phyloP scores from a whole-genome alignment of 2,329 filamentous ascomycete species.

The Fusarium sp. region DNA sequence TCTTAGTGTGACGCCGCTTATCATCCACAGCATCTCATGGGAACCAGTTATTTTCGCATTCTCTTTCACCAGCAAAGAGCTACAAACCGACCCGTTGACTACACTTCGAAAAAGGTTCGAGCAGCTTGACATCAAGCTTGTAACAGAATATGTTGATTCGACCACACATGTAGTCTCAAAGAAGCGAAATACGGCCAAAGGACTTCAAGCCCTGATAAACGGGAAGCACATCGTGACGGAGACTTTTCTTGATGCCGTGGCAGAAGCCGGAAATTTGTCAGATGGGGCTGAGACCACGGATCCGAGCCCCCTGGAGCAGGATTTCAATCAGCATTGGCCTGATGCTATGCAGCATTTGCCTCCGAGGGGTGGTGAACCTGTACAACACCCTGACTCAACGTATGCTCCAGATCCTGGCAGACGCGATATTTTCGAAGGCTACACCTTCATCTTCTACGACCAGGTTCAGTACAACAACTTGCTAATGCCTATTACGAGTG shows the following conservation, averaged over 20 bases:
- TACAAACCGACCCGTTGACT: conserved; percentile 73
- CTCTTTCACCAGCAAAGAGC: conserved; percentile 78
- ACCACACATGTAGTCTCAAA: conserved; percentile 92
- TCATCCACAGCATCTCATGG: conserved; percentile 77
- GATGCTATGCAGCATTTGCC: conserved; percentile 78
- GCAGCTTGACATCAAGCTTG: conserved; percentile 88
- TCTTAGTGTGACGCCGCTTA: conserved; percentile 18
- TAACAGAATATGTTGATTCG: conserved; percentile 74
- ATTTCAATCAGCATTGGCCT: conserved; percentile 86
- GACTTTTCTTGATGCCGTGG: conserved; percentile 79
- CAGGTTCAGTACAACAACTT: conserved; percentile 80
- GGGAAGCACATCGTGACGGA: conserved; percentile 81
- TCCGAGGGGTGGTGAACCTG: conserved; percentile 79
- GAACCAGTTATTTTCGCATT: conserved; percentile 84
- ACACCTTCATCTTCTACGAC: conserved; percentile 90
- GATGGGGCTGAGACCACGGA: conserved; percentile 63
- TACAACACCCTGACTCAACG: conserved; percentile 73
- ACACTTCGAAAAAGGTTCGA: conserved; percentile 76
- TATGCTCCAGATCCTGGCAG: conserved; percentile 78
- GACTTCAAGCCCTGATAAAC: conserved; percentile 87
- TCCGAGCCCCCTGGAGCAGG: conserved; percentile 74
- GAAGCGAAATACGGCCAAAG: conserved; percentile 90
- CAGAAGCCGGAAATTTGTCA: conserved; percentile 66
- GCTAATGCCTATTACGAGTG: conserved; percentile 79
- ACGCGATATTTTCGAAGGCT: conserved; percentile 82